Base-by-base conservation (phyloP, 495 filamentous ascomycete genomes). In the Cenococcum geophilum region DNA sequence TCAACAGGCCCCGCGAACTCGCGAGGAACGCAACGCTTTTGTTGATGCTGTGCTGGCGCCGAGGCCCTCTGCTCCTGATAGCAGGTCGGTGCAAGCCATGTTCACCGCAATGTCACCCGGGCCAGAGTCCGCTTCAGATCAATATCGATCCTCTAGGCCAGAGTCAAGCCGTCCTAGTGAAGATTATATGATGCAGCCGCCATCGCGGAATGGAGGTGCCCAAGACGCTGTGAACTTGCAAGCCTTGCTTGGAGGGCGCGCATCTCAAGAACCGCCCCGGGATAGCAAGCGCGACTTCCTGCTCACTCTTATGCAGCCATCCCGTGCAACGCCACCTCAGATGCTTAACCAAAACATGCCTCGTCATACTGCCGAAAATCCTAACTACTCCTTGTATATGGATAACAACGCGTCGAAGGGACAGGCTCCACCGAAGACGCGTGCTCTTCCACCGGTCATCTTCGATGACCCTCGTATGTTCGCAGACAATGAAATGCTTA, bases 271-370 rank as follows among this genome's bases (percentile, higher is more conserved):
- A 14, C 16, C 65, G 12, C 55, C 21, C 18, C 60, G 60, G 20
- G 62, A 72, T 48, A 66, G 69, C 53, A 57, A 71, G 34, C 59
- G 64, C 14, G 59, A 66, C 20, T 74, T 73, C 52, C 57, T 74
- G 36, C 66, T 74, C 9, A 66, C 55, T 42, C 68, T 74, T 20
- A 68, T 74, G 58, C 69, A 73, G 51, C 43, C 59, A 27, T 50
- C 45, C n/a, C 68, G 66, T 20, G 56, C 14, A 16, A 71, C 61
- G 22, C 69, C 51, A 32, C 70, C 59, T 23, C 57, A 62, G 58
- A 51, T 49, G 61, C 43, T 45, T 36, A 55, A 49, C 53, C 69
- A 74, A 42, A 64, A 69, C 37, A 35, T 65, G 2, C 67, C 62
- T 16, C 67, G 64, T 20, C 59, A 55, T 20, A 5, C 42, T 9